phyloP scores from a whole-genome alignment of 345 rosid species.

The Pseudoturritis turrita region DNA sequence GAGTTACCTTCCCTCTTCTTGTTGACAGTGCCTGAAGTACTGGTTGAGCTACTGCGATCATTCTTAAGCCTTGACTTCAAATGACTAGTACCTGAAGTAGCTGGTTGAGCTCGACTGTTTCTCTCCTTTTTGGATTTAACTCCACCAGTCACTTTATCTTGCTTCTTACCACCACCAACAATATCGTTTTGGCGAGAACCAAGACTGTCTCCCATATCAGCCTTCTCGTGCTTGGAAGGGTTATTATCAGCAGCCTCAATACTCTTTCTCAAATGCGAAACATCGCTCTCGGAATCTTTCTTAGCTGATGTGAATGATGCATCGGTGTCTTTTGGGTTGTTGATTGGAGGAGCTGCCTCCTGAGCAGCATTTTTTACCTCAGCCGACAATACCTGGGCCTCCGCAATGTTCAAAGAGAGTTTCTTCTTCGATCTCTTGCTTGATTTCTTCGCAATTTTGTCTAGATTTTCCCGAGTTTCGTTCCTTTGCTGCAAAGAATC shows the following conservation, averaged over 20 bases:
- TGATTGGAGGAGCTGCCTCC: conserved; percentile 15
- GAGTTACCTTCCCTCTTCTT: conserved; percentile 28
- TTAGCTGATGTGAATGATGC: conserved; percentile 20
- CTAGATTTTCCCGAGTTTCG: conserved; percentile 26
- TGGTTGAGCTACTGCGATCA: conserved; percentile 7
- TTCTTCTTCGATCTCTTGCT: conserved; percentile 47
- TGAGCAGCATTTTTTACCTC: conserved; percentile 28
- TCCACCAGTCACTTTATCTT: conserved; percentile 27
- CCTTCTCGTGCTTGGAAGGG: conserved; percentile 11
- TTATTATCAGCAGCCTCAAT: neutral
- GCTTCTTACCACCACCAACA: conserved; percentile 30
- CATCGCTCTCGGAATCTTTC: conserved; percentile 12
- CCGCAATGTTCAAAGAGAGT: conserved; percentile 22
- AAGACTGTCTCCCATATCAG: conserved; percentile 38
- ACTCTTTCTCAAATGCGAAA: conserved; percentile 2
- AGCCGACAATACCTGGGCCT: conserved; percentile 3
- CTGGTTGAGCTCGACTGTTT: conserved; percentile 33
- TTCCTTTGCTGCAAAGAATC: conserved; percentile 40
- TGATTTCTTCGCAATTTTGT: conserved; percentile 27
- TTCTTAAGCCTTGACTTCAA: conserved; percentile 19
- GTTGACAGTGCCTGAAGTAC: conserved; percentile 6
- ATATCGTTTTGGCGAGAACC: conserved; percentile 26
- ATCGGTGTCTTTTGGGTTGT: conserved; percentile 19
- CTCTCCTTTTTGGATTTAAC: conserved; percentile 15
- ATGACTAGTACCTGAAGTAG: conserved; percentile 26